Base-by-base conservation (phyloP, 139 green algal species). In the Protoeuglena noctilucae region DNA sequence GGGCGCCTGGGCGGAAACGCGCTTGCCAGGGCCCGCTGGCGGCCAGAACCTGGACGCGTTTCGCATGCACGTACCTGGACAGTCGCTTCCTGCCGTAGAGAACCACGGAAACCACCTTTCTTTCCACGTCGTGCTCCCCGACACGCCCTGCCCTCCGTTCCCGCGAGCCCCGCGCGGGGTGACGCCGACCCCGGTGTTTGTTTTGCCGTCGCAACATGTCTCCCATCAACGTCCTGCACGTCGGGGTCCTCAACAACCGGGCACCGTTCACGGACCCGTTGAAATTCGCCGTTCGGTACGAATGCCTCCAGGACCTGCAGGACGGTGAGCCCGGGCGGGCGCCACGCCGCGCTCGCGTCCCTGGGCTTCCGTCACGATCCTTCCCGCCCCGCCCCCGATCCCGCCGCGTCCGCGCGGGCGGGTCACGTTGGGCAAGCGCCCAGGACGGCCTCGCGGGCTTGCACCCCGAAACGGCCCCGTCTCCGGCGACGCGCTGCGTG, bases 221-320 rank as follows among this genome's bases (percentile, higher is more conserved):
- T 19, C 82, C 81, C 2, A 77, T 95, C 25, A 90, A 81, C 58
- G 72, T 97, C 19, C 81, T 75, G 0, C 57, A 66, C 4, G 88
- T 97, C 0, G 59, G 75, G 26, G 81, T 95, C 12, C 64, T 92
- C 27, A 84, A 84, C 57, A 95, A 97, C 55, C 87, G 86, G 2
- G 69, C 71, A 2, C 28, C 60, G 1, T 94, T 93, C 57, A 65
- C 51, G 2, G 81, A 83, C 31, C 80, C 82, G 0, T 69, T 97
- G 1, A 73, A 93, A 40, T 90, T 97, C 57, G 84, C 95, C 47
- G 95, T 97, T 17, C 75, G 88, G 60, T 97, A 97, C 55, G 86
- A 96, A 54, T 95, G 86, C 69, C 39, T 93, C 5, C 67, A 60
- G 18, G 48, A 69, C 19, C 61, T 95, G 4, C 24, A 79, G 26